Percentiles rank a stretch among this genome's conserved stretches.
Evolutionary conservation across 2,329 filamentous ascomycete genomes (phyloP).

Genomic region (Akanthomyces uredinophilus): DNA sequence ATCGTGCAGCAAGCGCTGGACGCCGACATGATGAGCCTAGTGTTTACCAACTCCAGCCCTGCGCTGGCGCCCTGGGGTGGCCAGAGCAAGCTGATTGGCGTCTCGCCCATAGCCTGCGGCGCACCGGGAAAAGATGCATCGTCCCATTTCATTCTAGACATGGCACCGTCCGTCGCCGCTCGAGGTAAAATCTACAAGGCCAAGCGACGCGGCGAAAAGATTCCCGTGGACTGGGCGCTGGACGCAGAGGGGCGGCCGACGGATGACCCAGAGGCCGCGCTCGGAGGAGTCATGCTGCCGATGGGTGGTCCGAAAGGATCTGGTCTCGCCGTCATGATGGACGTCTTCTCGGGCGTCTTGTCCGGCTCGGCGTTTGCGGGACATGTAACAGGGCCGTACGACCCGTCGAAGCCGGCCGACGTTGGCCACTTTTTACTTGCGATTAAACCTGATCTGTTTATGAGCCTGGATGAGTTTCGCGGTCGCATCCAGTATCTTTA

Average conservation of each 20-base stretch:
- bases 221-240: slow-evolving; percentile 69
- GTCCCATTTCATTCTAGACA: slow-evolving; percentile 63
- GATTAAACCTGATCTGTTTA: slow-evolving; percentile 70
- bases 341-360: slow-evolving; percentile 76
- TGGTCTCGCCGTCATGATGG: slow-evolving; percentile 78
- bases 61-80: slow-evolving; percentile 69
- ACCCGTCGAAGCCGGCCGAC: slow-evolving; percentile 61
- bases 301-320: slow-evolving; percentile 84
- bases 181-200: slow-evolving; percentile 72
- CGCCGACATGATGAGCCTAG: slow-evolving; percentile 62
- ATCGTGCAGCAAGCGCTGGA: slow-evolving; percentile 73
- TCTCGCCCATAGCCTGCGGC: slow-evolving; percentile 70
- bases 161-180: slow-evolving; percentile 65
- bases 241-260: slow-evolving; percentile 65
- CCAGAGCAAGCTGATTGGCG: slow-evolving; percentile 63
- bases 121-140: slow-evolving; percentile 58
- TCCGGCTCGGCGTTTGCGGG: slow-evolving; percentile 76
- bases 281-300: slow-evolving; percentile 76
- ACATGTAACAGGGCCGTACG: slow-evolving; percentile 71
- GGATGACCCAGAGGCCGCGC: slow-evolving; percentile 63
- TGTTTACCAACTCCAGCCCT: slow-evolving; percentile 68
- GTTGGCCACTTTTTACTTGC: slow-evolving; percentile 71
- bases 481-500: slow-evolving; percentile 54
- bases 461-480: slow-evolving; percentile 64
- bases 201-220: slow-evolving; percentile 59